A percentile compares a stretch with the other conserved stretches of the same genome.
Evolutionary conservation across 192 early-diverging fungal genomes (phyloP).

Genomic region (Podochytrium sp.): DNA sequence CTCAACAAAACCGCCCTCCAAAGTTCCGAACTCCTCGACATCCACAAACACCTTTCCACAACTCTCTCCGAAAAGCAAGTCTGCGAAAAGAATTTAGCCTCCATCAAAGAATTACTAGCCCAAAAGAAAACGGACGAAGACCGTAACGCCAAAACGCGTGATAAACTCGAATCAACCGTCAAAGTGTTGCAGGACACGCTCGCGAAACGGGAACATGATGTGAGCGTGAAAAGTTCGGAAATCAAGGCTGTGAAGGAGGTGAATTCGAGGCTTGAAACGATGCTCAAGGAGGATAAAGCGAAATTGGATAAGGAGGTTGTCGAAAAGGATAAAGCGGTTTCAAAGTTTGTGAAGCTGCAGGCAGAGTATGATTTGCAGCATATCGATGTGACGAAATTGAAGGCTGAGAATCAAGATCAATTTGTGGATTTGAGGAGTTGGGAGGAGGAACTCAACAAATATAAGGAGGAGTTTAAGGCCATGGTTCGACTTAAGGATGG

Average conservation of each 20-base stretch:
- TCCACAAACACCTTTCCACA: conserved; percentile 25
- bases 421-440: conserved; percentile 45
- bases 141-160: conserved; percentile 47
- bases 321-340: conserved; percentile 44
- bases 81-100: conserved; percentile 47
- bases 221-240: conserved; percentile 41
- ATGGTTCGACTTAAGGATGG: conserved; percentile 45
- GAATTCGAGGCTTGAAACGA: conserved; percentile 39
- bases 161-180: conserved; percentile 51
- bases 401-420: conserved; percentile 52
- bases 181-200: conserved; percentile 30
- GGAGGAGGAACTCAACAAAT: conserved; percentile 51
- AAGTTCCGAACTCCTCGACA: conserved; percentile 39
- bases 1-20: conserved; percentile 27
- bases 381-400: conserved; percentile 38
- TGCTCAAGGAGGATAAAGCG: conserved; percentile 47
- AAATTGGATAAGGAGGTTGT: conserved; percentile 35
- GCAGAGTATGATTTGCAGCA: conserved; percentile 56
- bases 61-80: conserved; percentile 35
- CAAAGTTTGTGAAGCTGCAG: conserved; percentile 40
- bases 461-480: conserved; percentile 50
- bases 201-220: conserved; percentile 46
- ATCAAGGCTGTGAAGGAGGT: conserved; percentile 36
- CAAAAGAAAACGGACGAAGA: conserved; percentile 59
- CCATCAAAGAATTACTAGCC: conserved; percentile 56